Conservation (phyloP, 2,329 filamentous ascomycete genomes). For the Colletotrichum trifolii region DNA sequence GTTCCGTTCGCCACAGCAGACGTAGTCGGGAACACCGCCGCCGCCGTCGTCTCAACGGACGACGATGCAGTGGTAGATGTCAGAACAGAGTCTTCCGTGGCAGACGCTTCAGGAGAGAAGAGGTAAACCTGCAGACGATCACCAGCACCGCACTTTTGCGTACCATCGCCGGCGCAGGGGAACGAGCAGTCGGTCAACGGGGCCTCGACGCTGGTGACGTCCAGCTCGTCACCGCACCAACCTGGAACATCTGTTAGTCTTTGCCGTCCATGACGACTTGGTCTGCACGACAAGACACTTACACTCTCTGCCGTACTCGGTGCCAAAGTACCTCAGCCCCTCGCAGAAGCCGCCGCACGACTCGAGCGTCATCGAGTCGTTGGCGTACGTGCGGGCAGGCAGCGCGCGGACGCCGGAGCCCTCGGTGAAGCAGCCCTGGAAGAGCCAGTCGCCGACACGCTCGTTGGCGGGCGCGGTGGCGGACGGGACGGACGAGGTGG, state of each 20-base stretch:
- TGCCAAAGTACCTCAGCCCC: conserved; percentile 46
- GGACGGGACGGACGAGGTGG: conserved; percentile 3
- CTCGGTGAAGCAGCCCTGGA: conserved; percentile 52
- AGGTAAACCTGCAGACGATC: conserved; percentile 48
- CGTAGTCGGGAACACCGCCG: background rate
- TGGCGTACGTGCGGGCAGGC: conserved; percentile 41
- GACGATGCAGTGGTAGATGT: background rate
- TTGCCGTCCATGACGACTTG: background rate
- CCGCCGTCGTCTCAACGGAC: background rate
- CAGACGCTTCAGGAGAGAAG: conserved; percentile 22
- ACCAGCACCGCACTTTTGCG: conserved; percentile 49
- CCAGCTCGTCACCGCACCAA: conserved; percentile 50
- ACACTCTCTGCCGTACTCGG: conserved; percentile 51
- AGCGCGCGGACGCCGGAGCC: conserved; percentile 46
- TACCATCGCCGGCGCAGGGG: conserved; percentile 45
- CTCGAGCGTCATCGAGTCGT: conserved; percentile 50
- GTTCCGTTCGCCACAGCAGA: background rate
- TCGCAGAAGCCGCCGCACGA: conserved; percentile 45
- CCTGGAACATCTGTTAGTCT: conserved; percentile 6
- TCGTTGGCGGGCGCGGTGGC: conserved; percentile 32
- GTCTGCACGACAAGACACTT: background rate
- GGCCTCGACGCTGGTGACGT: conserved; percentile 41
- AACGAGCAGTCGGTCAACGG: conserved; percentile 48
- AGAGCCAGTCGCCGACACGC: conserved; percentile 44
- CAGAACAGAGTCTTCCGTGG: background rate